Percentiles rank a stretch among this genome's conserved stretches.
Conservation (phyloP, 306 rosid species). For the Geum urbanum region DNA sequence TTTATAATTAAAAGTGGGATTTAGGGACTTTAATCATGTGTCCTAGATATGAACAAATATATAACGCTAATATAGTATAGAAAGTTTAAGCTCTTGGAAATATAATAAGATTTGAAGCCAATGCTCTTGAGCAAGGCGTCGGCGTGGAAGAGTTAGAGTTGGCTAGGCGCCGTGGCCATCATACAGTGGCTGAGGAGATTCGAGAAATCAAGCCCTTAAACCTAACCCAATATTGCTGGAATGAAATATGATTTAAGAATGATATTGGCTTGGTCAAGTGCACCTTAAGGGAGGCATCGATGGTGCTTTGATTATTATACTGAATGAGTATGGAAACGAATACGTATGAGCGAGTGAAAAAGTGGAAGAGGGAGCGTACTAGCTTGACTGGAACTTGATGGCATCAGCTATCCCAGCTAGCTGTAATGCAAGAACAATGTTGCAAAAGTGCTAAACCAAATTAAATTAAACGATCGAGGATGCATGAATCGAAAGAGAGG, state of each 20-base stretch:
- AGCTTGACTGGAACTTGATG: slow-evolving; percentile 1
- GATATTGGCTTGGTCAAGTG: background rate
- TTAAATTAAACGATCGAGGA: background rate
- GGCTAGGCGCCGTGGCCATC: slow-evolving; percentile 31
- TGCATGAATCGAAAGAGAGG: background rate
- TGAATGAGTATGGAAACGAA: background rate
- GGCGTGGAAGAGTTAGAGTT: slow-evolving; percentile 10
- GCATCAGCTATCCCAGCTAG: background rate
- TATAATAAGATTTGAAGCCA: slow-evolving; percentile 22
- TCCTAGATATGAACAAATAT: slow-evolving; percentile 6
- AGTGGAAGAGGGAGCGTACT: background rate
- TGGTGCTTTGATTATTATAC: background rate
- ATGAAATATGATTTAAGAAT: slow-evolving; percentile 7
- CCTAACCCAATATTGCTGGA: slow-evolving; percentile 42
- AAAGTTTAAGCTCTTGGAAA: background rate
- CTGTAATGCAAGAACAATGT: too few relatives aligned
- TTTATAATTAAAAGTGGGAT: background rate
- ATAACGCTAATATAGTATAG: background rate
- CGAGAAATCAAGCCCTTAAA: slow-evolving; percentile 39
- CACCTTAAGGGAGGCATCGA: slow-evolving; percentile 10
- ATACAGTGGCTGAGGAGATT: slow-evolving; percentile 30
- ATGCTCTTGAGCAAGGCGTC: slow-evolving; percentile 37
- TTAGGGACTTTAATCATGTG: slow-evolving; percentile 10
- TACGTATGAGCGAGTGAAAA: slow-evolving; percentile 20
- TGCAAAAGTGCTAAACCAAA: too few relatives aligned